These are phyloP conservation scores for Talaromyces atroroseus DNA, from an alignment of 2,329 filamentous ascomycete species.

Conservation along the genomic window DNA sequence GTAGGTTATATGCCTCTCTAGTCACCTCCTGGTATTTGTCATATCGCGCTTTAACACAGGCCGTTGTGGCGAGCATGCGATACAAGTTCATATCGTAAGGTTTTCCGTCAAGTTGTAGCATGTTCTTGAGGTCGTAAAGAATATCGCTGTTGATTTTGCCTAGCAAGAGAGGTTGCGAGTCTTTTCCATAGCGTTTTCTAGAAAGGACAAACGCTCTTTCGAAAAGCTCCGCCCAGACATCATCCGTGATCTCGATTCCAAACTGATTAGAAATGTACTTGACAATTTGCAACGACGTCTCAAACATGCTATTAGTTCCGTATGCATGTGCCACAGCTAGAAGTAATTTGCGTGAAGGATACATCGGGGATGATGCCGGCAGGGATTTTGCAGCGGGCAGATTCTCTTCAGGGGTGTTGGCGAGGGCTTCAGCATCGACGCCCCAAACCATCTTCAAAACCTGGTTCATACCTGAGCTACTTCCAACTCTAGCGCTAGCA, in stretches of 20 bases:
- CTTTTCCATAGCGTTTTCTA: constrained; percentile 32
- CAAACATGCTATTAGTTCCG: constrained; percentile 60
- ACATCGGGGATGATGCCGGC: constrained; percentile 47
- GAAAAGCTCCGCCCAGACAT: constrained; percentile 63
- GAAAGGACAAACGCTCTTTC: constrained; percentile 61
- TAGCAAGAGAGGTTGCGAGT: constrained; percentile 21
- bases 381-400: constrained; percentile 37
- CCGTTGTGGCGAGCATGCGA: constrained; percentile 27
- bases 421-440: constrained; percentile 44
- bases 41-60: constrained; percentile 19
- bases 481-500: constrained; percentile 49
- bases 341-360: constrained; percentile 56
- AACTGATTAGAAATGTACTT: constrained; percentile 59
- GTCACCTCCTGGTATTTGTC: constrained; percentile 24
- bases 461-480: constrained; percentile 42
- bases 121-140: constrained; percentile 52
- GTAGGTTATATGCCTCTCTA: constrained; percentile 24
- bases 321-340: constrained; percentile 63
- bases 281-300: constrained; percentile 54
- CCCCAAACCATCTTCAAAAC: constrained; percentile 52
- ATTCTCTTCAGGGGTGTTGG: constrained; percentile 24
- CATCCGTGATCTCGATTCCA: constrained; percentile 50
- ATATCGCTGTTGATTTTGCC: constrained; percentile 38
- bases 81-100: constrained; percentile 55
- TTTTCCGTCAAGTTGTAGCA: constrained; percentile 59